Conservation (phyloP, 1,284 basidiomycete species). For the Sanguinoderma infundibulare region DNA sequence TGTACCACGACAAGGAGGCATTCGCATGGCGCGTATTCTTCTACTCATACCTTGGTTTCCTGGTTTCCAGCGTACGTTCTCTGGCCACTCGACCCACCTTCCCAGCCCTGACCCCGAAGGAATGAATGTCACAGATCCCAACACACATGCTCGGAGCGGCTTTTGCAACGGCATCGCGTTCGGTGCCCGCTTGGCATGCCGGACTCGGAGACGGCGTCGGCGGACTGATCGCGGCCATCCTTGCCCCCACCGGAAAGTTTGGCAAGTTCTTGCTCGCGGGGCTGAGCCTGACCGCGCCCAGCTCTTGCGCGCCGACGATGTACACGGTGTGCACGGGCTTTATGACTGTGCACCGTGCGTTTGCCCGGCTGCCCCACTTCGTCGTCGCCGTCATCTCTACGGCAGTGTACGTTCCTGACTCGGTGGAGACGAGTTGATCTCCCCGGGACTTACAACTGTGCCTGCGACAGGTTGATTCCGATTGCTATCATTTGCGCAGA, state of each 20-base stretch:
- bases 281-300: constrained; percentile 57
- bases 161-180: constrained; percentile 59
- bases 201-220: constrained; percentile 63
- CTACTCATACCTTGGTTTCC: constrained; percentile 68
- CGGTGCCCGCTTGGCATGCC: constrained; percentile 60
- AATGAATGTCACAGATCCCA: constrained; percentile 45
- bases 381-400: constrained; percentile 72
- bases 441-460: no score
- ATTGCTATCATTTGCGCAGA: constrained; percentile 62
- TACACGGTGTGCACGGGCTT: constrained; percentile 78
- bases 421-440: not conserved
- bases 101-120: no score
- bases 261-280: constrained; percentile 66
- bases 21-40: constrained; percentile 41
- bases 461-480: constrained; percentile 65
- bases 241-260: constrained; percentile 50
- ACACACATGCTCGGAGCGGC: constrained; percentile 69
- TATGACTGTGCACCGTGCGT: constrained; percentile 66
- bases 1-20: constrained; percentile 55
- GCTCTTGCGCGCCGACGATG: constrained; percentile 72
- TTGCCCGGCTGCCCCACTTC: constrained; percentile 70
- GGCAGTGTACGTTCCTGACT: constrained; percentile 58
- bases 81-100: no score
- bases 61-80: constrained; percentile 55
- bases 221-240: constrained; percentile 47